phyloP scores from a whole-genome alignment of 768 basidiomycete species.

The Polyporus arcularius region DNA sequence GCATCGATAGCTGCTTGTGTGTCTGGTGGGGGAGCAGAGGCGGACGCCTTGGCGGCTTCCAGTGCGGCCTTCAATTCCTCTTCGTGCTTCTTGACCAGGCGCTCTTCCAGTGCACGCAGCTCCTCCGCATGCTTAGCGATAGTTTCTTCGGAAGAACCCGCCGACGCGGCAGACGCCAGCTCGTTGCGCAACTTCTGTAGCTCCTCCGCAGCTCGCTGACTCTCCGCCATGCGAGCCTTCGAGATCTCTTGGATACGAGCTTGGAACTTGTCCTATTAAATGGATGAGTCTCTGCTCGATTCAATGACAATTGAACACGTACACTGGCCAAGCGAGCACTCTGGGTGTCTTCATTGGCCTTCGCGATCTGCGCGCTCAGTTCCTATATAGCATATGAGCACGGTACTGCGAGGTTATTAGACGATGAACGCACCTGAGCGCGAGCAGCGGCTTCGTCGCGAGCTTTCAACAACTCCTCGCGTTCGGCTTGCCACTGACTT shows the following conservation, averaged over 20 bases:
- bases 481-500: slow-evolving; percentile 58
- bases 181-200: slow-evolving; percentile 58
- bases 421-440: slow-evolving; percentile 48
- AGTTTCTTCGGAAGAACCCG: slow-evolving; percentile 38
- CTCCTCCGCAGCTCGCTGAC: slow-evolving; percentile 52
- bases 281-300: neutral
- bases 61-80: slow-evolving; percentile 54
- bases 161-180: slow-evolving; percentile 33
- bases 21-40: slow-evolving; percentile 31
- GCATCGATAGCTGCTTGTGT: slow-evolving; percentile 51
- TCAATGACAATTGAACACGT: neutral
- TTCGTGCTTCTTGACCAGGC: slow-evolving; percentile 53
- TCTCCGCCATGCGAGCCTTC: slow-evolving; percentile 51
- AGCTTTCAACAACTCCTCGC: slow-evolving; percentile 53
- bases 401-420: neutral
- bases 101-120: slow-evolving; percentile 54
- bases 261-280: slow-evolving; percentile 61
- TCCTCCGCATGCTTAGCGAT: slow-evolving; percentile 60
- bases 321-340: slow-evolving; percentile 27
- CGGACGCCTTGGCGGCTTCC: slow-evolving; percentile 44
- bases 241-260: slow-evolving; percentile 52
- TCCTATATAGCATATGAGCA: slow-evolving; percentile 13
- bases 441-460: slow-evolving; percentile 62
- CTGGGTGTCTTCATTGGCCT: slow-evolving; percentile 24
- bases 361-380: slow-evolving; percentile 25